Evolutionary conservation across 2,329 filamentous ascomycete genomes (phyloP).

Genomic region (Gremmenia infestans): DNA sequence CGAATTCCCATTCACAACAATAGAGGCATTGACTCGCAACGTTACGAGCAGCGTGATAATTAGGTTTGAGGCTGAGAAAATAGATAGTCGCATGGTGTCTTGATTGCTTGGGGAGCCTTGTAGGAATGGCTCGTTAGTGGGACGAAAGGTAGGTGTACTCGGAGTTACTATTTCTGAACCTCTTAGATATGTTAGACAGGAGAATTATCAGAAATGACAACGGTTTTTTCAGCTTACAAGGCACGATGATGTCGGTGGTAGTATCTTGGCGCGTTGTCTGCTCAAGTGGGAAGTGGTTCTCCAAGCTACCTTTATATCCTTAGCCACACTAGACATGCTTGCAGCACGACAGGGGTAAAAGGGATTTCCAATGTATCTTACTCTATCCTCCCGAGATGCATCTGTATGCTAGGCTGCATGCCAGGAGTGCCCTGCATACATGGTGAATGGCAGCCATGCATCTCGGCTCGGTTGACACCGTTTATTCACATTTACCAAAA

Average conservation of each 20-base stretch:
- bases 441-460: background rate
- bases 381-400: constrained; percentile 1
- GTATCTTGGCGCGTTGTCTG: background rate
- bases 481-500: constrained; percentile 4
- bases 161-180: background rate
- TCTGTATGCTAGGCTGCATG: background rate
- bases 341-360: background rate
- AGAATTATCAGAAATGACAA: background rate
- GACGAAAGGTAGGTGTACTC: background rate
- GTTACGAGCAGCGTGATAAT: background rate
- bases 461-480: background rate
- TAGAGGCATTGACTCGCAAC: background rate
- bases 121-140: background rate
- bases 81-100: background rate
- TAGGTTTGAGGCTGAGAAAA: background rate
- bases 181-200: background rate
- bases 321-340: background rate
- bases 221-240: background rate
- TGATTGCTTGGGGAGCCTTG: background rate
- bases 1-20: constrained; percentile 1
- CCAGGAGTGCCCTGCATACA: background rate
- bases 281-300: background rate
- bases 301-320: background rate
- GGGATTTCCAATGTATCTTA: background rate
- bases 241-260: constrained; percentile 4